Conservation (phyloP, 2,329 filamentous ascomycete genomes). For the Pestalotiopsis sp. region DNA sequence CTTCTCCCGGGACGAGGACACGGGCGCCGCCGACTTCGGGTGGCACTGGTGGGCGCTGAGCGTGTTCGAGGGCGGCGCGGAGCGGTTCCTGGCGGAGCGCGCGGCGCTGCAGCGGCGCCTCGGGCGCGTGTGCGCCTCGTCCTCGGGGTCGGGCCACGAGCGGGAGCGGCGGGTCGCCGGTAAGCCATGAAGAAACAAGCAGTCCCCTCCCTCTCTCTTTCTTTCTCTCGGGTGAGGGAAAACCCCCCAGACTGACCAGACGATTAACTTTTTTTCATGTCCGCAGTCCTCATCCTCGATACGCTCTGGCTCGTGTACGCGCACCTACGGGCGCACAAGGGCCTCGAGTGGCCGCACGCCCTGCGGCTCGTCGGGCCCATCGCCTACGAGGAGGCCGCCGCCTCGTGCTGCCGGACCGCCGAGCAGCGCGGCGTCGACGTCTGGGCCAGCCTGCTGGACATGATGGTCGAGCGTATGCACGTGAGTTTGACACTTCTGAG, state of each 20-base stretch:
- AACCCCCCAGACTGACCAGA: no score
- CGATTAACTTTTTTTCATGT: no score
- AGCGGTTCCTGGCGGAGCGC: neutral
- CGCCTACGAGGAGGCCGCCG: constrained; percentile 2
- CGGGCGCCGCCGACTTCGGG: neutral
- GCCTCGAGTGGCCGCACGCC: constrained; percentile 1
- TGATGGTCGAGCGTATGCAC: neutral
- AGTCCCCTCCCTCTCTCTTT: no score
- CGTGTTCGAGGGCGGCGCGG: neutral
- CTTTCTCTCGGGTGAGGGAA: no score
- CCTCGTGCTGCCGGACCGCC: neutral
- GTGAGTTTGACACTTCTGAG: neutral
- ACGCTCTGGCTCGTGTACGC: neutral
- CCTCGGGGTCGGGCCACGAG: neutral
- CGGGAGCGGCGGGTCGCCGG: neutral
- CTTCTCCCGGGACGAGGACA: neutral
- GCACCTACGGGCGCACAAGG: neutral
- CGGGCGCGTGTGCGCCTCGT: neutral
- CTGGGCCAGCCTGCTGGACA: neutral
- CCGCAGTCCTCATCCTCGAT: neutral
- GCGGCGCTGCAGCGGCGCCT: neutral
- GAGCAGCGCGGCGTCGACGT: neutral
- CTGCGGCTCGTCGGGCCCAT: constrained; percentile 4
- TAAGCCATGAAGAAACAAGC: no score
- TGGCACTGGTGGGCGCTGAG: constrained; percentile 6